Conservation (phyloP, 108 stramenopile species). For the Stephanodiscus triporus region DNA sequence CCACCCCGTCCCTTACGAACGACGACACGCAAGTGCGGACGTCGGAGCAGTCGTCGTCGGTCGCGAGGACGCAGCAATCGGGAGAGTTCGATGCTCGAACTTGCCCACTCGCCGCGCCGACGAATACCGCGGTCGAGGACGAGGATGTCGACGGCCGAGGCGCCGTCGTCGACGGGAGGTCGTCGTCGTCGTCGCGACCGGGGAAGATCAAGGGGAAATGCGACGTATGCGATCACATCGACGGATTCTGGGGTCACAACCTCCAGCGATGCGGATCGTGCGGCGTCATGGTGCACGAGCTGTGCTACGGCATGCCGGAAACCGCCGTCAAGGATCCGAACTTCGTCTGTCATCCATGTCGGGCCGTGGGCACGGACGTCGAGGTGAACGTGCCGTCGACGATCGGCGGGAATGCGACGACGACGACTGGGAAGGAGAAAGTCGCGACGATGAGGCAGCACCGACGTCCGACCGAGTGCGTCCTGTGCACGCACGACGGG, state of each 20-base stretch:
- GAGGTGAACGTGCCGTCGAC: slow-evolving; percentile 50
- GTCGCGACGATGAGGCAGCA: slow-evolving; percentile 32
- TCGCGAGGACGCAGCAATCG: too few species aligned
- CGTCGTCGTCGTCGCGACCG: not conserved
- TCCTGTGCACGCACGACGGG: slow-evolving; percentile 44
- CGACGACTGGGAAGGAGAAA: not conserved
- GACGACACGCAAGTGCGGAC: too few species aligned
- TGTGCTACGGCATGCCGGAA: slow-evolving; percentile 48
- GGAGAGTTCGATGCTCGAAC: too few species aligned
- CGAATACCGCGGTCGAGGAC: too few species aligned
- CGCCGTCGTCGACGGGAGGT: too few species aligned
- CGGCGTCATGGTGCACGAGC: slow-evolving; percentile 50
- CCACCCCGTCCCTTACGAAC: too few species aligned
- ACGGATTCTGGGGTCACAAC: slow-evolving; percentile 33
- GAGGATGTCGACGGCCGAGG: too few species aligned
- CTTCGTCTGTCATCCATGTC: slow-evolving; percentile 57
- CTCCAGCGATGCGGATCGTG: slow-evolving; percentile 53
- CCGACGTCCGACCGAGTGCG: slow-evolving; percentile 57
- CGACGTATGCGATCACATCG: slow-evolving; percentile 40
- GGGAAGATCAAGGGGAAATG: slow-evolving; percentile 37
- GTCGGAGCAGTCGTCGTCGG: too few species aligned
- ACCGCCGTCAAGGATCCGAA: slow-evolving; percentile 30
- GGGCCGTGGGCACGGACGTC: slow-evolving; percentile 36
- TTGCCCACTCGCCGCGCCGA: too few species aligned
- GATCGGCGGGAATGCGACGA: slow-evolving; percentile 22